Evolutionary conservation across 2,329 filamentous ascomycete species (phyloP), one percentile per base, ranked within the genome.

Genomic region (Diaporthe citri): DNA sequence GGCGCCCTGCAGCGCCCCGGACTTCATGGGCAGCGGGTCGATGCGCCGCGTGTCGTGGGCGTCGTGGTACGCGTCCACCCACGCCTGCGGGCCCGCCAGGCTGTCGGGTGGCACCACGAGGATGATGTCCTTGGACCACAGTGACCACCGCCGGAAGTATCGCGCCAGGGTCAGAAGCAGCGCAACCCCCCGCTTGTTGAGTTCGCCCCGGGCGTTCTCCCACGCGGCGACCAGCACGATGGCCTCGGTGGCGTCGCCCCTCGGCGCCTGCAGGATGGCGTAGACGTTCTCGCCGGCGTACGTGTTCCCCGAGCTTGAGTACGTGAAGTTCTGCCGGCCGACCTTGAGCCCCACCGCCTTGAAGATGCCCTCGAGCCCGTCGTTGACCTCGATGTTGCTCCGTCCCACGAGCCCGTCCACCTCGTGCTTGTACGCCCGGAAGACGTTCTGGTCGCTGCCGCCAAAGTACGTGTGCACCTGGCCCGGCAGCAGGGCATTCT

Each of bases 71-170:
- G 97, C 97, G 81, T 98, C 96, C 12, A 98, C 95, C 97, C 97
- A 99, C 34, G 97, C 97, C 82, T 98, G 96, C 0, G 95, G 95
- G 0, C 96, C 97, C 15, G 94, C 93, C 75, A 93, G 93, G 83
- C 95, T 97, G 84, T 99, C 97, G 0, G 94, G 93, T 0, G 97
- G 93, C 62, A 99, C 90, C 8, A 99, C 85, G 79, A 99, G 92
- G 75, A 99, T 96, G 78, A 99, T 98, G 83, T 99, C 97, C 84
- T 99, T 99, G 75, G 96, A 98, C 97, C 97, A 99, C 39, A 99
- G 89, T 71, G 95, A 98, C 97, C 97, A 99, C 79, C 93, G 91
- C 84, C 97, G 98, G 86, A 99, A 98, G 85, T 99, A 99, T 78
- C 97, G 91, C 39, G 95, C 94, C 78, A 99, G 85, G 0, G 96